Conservation (phyloP, 805 yeast genomes). For the Wickerhamomyces silvicola region DNA sequence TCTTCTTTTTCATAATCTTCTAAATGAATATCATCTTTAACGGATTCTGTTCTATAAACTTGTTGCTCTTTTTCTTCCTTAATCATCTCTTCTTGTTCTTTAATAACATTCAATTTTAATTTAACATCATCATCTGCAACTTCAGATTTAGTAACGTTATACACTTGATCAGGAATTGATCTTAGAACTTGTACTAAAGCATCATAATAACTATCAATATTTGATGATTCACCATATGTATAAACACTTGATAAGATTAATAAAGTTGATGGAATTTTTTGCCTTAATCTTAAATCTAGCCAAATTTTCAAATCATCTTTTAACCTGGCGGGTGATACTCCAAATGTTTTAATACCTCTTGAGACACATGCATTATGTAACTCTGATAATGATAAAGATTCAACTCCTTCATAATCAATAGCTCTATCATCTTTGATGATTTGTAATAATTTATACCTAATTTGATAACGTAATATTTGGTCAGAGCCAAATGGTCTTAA, state of each 20-base stretch:
- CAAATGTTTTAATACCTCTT: slow-evolving; percentile 80
- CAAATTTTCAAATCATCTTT: slow-evolving; percentile 79
- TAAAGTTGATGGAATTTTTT: slow-evolving; percentile 87
- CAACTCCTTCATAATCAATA: slow-evolving; percentile 92
- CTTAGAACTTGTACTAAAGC: slow-evolving; percentile 83
- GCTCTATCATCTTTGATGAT: slow-evolving; percentile 90
- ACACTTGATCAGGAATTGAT: slow-evolving; percentile 91
- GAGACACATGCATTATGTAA: slow-evolving; percentile 86
- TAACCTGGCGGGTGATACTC: slow-evolving; percentile 74
- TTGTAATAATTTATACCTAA: slow-evolving; percentile 84
- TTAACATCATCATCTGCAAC: slow-evolving; percentile 56
- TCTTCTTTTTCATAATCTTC: slow-evolving; percentile 31
- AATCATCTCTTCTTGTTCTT: slow-evolving; percentile 78
- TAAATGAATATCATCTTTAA: slow-evolving; percentile 30
- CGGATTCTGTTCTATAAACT: slow-evolving; percentile 26
- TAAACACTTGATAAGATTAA: slow-evolving; percentile 83
- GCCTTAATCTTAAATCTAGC: slow-evolving; percentile 85
- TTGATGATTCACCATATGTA: slow-evolving; percentile 65
- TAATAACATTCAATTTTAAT: slow-evolving; percentile 64
- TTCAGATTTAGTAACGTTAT: slow-evolving; percentile 90
- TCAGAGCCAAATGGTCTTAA: slow-evolving; percentile 92
- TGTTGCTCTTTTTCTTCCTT: slow-evolving; percentile 82
- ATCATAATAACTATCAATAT: slow-evolving; percentile 60
- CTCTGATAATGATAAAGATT: slow-evolving; percentile 69
- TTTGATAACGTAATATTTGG: slow-evolving; percentile 83